Evolutionary conservation across 208 protist species (phyloP).

Genomic region (Leishmania braziliensis): DNA sequence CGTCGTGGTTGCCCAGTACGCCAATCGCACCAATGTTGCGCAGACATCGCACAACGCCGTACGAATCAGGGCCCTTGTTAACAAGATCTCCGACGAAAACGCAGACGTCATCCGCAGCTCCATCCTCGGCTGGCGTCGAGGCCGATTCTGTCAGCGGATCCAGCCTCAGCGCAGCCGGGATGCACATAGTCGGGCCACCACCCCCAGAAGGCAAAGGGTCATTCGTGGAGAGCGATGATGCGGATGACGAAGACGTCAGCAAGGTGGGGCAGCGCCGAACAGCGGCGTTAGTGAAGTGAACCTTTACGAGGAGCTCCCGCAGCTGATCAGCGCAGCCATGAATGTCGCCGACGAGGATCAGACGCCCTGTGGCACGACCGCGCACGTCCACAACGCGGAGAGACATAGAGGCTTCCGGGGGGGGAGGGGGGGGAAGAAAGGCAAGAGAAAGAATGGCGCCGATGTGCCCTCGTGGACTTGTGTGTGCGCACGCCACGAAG

Average conservation of each 20-base stretch:
- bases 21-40: constrained; percentile 56
- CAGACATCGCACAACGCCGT: constrained; percentile 58
- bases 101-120: constrained; percentile 45
- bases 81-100: constrained; percentile 80
- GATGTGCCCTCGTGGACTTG: neutral
- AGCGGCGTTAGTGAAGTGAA: constrained; percentile 43
- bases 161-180: neutral
- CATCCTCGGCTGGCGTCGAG: neutral
- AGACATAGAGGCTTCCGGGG: constrained; percentile 10
- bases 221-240: neutral
- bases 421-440: neutral
- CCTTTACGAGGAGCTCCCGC: constrained; percentile 44
- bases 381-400: constrained; percentile 23
- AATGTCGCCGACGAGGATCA: constrained; percentile 79
- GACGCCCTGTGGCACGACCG: constrained; percentile 34
- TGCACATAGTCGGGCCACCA: neutral
- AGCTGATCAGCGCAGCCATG: constrained; percentile 75
- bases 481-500: neutral
- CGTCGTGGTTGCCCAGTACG: constrained; percentile 84
- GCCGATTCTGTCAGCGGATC: neutral
- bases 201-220: neutral
- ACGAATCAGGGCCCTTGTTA: constrained; percentile 84
- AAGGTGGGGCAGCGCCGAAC: constrained; percentile 18
- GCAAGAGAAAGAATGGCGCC: neutral
- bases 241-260: constrained; percentile 10